Conservation (phyloP, 345 rosid species). For the Brassica incana region DNA sequence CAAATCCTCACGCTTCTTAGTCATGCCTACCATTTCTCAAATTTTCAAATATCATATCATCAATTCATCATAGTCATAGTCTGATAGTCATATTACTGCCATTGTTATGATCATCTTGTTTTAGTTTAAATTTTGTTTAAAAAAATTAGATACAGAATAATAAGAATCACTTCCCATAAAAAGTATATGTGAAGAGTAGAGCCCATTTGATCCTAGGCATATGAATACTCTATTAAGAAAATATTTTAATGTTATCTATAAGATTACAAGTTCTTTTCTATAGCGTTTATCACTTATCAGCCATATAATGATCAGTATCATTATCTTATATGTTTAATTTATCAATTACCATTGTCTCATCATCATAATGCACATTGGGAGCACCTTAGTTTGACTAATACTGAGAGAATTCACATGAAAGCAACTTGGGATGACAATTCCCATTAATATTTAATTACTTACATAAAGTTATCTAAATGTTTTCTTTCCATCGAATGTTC, state of each 20-base stretch:
- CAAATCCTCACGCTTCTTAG: not conserved
- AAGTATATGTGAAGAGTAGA: not conserved
- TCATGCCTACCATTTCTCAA: constrained; percentile 14
- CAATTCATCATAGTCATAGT: not conserved
- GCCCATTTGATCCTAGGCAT: not conserved
- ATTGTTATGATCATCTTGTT: not conserved
- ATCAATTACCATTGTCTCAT: constrained; percentile 15
- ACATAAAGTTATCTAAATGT: constrained; percentile 22
- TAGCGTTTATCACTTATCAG: constrained; percentile 18
- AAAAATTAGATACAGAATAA: not conserved
- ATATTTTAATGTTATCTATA: not conserved
- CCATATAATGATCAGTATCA: constrained; percentile 11
- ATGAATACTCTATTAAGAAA: not conserved
- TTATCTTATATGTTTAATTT: not conserved
- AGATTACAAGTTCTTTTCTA: not conserved
- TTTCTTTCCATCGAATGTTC: not conserved
- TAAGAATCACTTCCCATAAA: not conserved
- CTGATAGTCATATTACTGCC: constrained; percentile 1
- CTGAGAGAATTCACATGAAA: constrained; percentile 23
- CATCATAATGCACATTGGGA: constrained; percentile 23
- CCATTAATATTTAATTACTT: not conserved
- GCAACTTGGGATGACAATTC: constrained; percentile 26
- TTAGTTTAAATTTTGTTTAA: not conserved
- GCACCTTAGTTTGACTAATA: constrained; percentile 32
- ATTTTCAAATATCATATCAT: not conserved